A percentile compares a stretch with the other conserved stretches of the same genome.
These are phyloP conservation scores for Ganoderma lingzhi DNA, from an alignment of 1,284 basidiomycete genomes.

Conservation along the genomic window DNA sequence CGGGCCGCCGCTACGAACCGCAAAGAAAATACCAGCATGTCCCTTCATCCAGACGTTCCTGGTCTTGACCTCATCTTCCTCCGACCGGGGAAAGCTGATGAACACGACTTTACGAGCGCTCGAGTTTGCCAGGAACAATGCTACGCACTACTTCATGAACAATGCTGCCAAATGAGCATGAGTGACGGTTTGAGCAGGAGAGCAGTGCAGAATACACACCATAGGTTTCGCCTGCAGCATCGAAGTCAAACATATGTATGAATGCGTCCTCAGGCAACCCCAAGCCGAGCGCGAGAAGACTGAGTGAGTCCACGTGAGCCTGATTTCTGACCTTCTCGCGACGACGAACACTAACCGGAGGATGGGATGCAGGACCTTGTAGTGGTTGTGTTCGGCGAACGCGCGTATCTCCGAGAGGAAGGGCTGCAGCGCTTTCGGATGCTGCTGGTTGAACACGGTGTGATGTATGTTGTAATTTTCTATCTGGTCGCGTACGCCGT, in stretches of 20 bases:
- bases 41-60: conserved; percentile 69
- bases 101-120: too few species aligned
- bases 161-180: too few species aligned
- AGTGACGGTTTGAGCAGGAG: conserved; percentile 30
- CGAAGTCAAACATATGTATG: conserved; percentile 46
- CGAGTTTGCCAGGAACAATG: background rate
- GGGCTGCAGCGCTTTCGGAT: conserved; percentile 44
- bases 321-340: too few species aligned
- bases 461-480: conserved; percentile 63
- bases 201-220: conserved; percentile 35
- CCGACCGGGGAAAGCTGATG: background rate
- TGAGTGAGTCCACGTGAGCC: background rate
- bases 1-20: conserved; percentile 10
- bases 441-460: conserved; percentile 34
- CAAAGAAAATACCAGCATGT: conserved; percentile 53
- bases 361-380: conserved; percentile 37
- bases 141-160: conserved; percentile 47
- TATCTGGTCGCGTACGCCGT: conserved; percentile 64
- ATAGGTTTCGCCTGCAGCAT: conserved; percentile 36
- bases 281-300: conserved; percentile 39
- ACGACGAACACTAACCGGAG: conserved; percentile 38
- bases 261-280: conserved; percentile 46
- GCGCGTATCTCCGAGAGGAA: conserved; percentile 50
- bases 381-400: conserved; percentile 40
- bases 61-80: conserved; percentile 59